A percentile compares a stretch with the other conserved stretches of the same genome.
Evolutionary conservation across 2,329 filamentous ascomycete species (phyloP).

Genomic region (Phyllosticta ampelicida): DNA sequence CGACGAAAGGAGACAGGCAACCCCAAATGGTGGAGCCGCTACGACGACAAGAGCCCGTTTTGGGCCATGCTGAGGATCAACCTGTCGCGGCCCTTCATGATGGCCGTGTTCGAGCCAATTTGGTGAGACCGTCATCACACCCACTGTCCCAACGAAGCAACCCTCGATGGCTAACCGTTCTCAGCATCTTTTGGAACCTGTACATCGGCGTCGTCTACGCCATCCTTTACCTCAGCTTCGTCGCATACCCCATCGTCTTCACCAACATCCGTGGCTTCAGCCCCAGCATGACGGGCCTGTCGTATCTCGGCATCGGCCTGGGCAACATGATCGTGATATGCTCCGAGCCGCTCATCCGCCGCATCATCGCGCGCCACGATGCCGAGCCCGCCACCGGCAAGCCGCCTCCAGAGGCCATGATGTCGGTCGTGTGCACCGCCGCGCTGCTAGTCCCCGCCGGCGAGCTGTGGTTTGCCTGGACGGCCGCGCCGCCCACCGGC

Average conservation of each 20-base stretch:
- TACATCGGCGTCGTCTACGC: slow-evolving; percentile 71
- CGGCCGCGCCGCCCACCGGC: slow-evolving; percentile 58
- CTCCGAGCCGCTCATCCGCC: slow-evolving; percentile 53
- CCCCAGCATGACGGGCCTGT: slow-evolving; percentile 59
- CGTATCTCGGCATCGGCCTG: slow-evolving; percentile 63
- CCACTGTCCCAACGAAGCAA: not conserved
- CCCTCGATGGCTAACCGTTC: not conserved
- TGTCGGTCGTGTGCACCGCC: slow-evolving; percentile 68
- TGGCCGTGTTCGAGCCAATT: slow-evolving; percentile 75
- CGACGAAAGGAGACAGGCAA: slow-evolving; percentile 60
- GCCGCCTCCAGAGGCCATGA: slow-evolving; percentile 67
- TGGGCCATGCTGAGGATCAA: slow-evolving; percentile 60
- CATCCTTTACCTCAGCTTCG: slow-evolving; percentile 82
- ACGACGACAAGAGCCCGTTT: slow-evolving; percentile 59
- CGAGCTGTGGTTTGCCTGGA: slow-evolving; percentile 46
- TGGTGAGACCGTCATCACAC: slow-evolving; percentile 39
- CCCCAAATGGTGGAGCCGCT: slow-evolving; percentile 65
- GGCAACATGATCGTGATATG: slow-evolving; percentile 33
- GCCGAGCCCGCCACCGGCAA: slow-evolving; percentile 65
- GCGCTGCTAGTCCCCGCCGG: slow-evolving; percentile 64
- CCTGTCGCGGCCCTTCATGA: slow-evolving; percentile 63
- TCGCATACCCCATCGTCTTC: slow-evolving; percentile 83
- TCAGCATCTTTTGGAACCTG: slow-evolving; percentile 60
- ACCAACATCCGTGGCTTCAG: slow-evolving; percentile 64
- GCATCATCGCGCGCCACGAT: slow-evolving; percentile 65